These are phyloP conservation scores for Cryptomeria japonica DNA, from an alignment of 75 land plant genomes.

Conservation along the genomic window DNA sequence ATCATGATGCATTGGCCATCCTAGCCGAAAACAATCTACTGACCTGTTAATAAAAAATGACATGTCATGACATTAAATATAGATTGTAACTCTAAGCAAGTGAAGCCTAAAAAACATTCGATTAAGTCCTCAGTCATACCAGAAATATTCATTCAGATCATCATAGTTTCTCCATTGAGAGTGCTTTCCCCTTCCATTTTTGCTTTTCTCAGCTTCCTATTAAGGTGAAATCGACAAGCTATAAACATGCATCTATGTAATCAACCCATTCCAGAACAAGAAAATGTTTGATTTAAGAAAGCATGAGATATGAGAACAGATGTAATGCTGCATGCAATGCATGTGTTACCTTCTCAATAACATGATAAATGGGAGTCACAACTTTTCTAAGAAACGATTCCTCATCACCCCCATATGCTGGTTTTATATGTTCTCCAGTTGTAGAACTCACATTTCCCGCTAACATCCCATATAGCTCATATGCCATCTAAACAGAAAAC, in stretches of 20 bases:
- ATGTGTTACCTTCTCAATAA: slow-evolving; percentile 58
- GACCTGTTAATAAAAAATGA: slow-evolving; percentile 51
- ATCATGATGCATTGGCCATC: slow-evolving; percentile 97
- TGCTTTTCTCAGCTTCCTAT: slow-evolving; percentile 79
- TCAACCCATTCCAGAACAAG: not conserved
- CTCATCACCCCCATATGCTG: slow-evolving; percentile 93
- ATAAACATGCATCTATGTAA: not conserved
- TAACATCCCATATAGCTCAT: slow-evolving; percentile 88
- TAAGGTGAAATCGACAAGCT: not conserved
- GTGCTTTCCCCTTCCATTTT: slow-evolving; percentile 74
- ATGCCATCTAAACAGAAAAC: slow-evolving; percentile 74
- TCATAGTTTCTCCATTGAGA: slow-evolving; percentile 98
- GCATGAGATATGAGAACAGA: not conserved
- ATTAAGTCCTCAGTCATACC: slow-evolving; percentile 37
- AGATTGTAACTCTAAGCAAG: not conserved
- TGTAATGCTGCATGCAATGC: not conserved
- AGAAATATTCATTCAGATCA: slow-evolving; percentile 97
- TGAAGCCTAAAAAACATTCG: not conserved
- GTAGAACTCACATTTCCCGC: slow-evolving; percentile 88
- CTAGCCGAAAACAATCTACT: slow-evolving; percentile 80
- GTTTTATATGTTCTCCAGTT: slow-evolving; percentile 88
- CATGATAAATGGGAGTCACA: slow-evolving; percentile 86
- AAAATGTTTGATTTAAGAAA: not conserved
- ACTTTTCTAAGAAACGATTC: slow-evolving; percentile 82
- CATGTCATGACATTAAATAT: not conserved